These are phyloP conservation scores for Nissolia schottii DNA, from an alignment of 306 rosid species.

Conservation along the genomic window DNA sequence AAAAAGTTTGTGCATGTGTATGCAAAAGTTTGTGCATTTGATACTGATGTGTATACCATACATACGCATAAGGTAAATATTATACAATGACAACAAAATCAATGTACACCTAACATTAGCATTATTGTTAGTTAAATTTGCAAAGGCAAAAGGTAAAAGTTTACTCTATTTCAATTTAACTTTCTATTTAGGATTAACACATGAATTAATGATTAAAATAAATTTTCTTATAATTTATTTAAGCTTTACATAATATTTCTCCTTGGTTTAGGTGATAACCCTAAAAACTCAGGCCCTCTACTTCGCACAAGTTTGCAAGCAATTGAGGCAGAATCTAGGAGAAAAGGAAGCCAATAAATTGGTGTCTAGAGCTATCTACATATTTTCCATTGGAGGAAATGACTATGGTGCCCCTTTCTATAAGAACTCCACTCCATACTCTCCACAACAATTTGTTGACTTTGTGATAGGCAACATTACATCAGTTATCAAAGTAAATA, in stretches of 20 bases:
- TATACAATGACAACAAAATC: too few relatives aligned
- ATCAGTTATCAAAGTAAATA: constrained; percentile 21
- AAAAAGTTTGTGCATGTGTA: too few relatives aligned
- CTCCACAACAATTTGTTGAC: constrained; percentile 27
- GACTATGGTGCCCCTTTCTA: constrained; percentile 30
- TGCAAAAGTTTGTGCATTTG: too few relatives aligned
- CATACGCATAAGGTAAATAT: too few relatives aligned
- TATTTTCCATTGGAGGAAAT: constrained; percentile 35
- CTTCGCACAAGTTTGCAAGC: constrained; percentile 31
- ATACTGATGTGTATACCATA: too few relatives aligned
- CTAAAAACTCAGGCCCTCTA: constrained; percentile 35
- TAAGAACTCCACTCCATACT: constrained; percentile 2
- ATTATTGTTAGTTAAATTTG: too few relatives aligned
- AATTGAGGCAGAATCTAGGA: constrained; percentile 31
- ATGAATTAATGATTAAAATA: too few relatives aligned
- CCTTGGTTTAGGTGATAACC: constrained; percentile 34
- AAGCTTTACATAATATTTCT: not conserved
- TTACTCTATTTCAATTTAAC: too few relatives aligned
- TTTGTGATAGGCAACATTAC: constrained; percentile 46
- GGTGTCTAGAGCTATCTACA: constrained; percentile 40
- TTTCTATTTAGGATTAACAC: too few relatives aligned
- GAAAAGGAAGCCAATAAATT: constrained; percentile 17
- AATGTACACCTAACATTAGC: too few relatives aligned
- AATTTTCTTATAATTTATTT: too few relatives aligned
- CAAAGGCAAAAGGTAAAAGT: too few relatives aligned